Evolutionary conservation across 352 stramenopile species (phyloP), one percentile per base, ranked within the genome.

Genomic region (Globisporangium middletonii): DNA sequence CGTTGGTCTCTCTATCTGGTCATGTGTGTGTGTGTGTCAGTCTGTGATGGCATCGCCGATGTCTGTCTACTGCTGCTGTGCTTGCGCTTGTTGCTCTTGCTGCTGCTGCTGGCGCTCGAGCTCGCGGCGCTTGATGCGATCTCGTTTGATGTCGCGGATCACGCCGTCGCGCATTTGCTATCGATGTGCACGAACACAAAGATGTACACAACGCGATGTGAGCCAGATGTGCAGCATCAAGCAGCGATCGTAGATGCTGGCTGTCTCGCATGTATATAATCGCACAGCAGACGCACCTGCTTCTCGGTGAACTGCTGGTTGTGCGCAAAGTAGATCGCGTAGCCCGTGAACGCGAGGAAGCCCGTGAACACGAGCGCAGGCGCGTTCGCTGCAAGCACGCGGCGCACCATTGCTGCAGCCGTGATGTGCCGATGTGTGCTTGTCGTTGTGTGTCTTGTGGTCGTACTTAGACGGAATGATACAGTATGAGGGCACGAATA

Each of bases 121-220:
- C 57, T 80, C 70, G 16, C 65, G 69, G 48, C 64, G 73, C 62
- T 77, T 83, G 46, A 81, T 53, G 12, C 82, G 78, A 53, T 89
- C 79, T 19, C 82, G 77, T 59, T 79, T 85, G 57, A 92, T 92
- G 64, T 92, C 82, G 55, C 84, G 84, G 53, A 90, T 88, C 48
- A 92, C 82, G 5, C 82, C 82, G 19, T 79, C 76, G 27, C 79
- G 76, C 82, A 92, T 92, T 38, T 67, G 62, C 77, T 84, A 42
- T 19, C 37, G 4, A n/a, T 8, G 47, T 15, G 33, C 9, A 8
- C 18, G 47, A 4, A 44, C 11, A 37, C 18, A 42, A 3, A 28
- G 15, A 42, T 3, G 26, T 0, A 46, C 38, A 33, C 27, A 60
- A 38, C 35, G 11, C 16, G 6, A 37, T 16, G 46, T 50, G 9